phyloP scores from a whole-genome alignment of 345 rosid genomes.

The Leavenworthia alabamica region DNA sequence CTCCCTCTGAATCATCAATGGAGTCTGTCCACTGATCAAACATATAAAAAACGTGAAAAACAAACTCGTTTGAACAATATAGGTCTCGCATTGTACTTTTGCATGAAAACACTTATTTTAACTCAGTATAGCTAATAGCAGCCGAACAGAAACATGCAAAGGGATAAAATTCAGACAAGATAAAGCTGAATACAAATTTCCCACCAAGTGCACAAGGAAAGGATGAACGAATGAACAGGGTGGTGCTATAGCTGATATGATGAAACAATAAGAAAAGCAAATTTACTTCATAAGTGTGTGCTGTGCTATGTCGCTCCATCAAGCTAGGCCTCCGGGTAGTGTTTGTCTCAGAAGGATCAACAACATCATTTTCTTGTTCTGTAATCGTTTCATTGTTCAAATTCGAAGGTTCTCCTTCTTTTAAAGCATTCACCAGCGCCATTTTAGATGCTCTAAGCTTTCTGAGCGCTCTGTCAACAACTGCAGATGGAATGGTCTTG shows the following conservation, averaged over 20 bases:
- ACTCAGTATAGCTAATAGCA: not conserved
- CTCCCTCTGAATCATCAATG: constrained; percentile 22
- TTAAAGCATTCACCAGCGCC: constrained; percentile 22
- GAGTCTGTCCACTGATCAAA: constrained; percentile 35
- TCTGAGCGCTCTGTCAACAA: constrained; percentile 7
- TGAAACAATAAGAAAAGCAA: not conserved
- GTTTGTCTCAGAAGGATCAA: constrained; percentile 7
- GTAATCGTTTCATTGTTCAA: not conserved
- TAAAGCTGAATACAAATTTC: not conserved
- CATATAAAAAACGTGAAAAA: not conserved
- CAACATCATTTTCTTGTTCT: constrained; percentile 8
- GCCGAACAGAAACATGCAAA: not conserved
- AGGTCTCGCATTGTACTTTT: not conserved
- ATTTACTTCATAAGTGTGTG: constrained; percentile 19
- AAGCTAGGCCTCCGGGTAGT: constrained; percentile 1
- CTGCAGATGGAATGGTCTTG: constrained; percentile 20
- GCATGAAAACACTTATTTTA: not conserved
- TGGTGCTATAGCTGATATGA: not conserved
- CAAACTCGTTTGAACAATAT: not conserved
- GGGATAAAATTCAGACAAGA: not conserved
- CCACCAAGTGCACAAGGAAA: not conserved
- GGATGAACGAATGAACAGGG: not conserved
- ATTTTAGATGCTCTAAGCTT: constrained; percentile 16
- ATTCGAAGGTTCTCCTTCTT: constrained; percentile 9
- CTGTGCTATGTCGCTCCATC: constrained; percentile 27